Conservation (phyloP, 2,329 filamentous ascomycete genomes). For the Aspergillus sp. region DNA sequence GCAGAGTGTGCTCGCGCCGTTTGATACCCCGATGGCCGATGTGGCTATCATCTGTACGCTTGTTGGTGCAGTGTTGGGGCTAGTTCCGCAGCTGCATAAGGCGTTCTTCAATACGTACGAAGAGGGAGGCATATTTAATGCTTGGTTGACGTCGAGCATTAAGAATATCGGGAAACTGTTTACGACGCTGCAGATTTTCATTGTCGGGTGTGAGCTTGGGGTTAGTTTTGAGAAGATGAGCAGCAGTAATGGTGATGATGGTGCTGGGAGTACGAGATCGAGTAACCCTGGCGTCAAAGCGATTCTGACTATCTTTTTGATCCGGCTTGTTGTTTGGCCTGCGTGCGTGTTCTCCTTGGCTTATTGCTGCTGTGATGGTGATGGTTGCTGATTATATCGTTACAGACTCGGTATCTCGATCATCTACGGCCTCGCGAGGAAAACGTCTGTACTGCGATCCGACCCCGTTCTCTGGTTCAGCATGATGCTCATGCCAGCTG, state of each 20-base stretch:
- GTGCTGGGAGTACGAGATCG: constrained; percentile 34
- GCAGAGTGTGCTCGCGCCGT: constrained; percentile 34
- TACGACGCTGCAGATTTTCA: constrained; percentile 63
- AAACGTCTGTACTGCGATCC: constrained; percentile 50
- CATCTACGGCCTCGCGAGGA: constrained; percentile 56
- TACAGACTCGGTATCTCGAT: constrained; percentile 50
- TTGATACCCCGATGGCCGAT: constrained; percentile 57
- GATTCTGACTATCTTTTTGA: constrained; percentile 47
- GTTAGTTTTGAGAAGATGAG: constrained; percentile 52
- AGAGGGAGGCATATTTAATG: constrained; percentile 64
- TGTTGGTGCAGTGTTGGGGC: constrained; percentile 59
- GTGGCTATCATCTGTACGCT: constrained; percentile 62
- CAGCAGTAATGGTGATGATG: constrained; percentile 13
- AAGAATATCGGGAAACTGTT: constrained; percentile 65
- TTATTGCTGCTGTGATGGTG: background rate
- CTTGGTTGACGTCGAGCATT: constrained; percentile 64
- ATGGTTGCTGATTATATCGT: background rate
- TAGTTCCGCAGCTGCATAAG: constrained; percentile 58
- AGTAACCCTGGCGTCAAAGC: constrained; percentile 36
- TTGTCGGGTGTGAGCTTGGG: constrained; percentile 66
- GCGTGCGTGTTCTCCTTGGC: constrained; percentile 25
- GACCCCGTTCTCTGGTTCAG: constrained; percentile 68
- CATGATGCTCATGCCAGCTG: constrained; percentile 61
- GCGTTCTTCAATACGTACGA: constrained; percentile 61
- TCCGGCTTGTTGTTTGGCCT: constrained; percentile 65